Evolutionary conservation across 176 grass and related monocot species (phyloP).

Genomic region (Eremochloa ophiuroides): DNA sequence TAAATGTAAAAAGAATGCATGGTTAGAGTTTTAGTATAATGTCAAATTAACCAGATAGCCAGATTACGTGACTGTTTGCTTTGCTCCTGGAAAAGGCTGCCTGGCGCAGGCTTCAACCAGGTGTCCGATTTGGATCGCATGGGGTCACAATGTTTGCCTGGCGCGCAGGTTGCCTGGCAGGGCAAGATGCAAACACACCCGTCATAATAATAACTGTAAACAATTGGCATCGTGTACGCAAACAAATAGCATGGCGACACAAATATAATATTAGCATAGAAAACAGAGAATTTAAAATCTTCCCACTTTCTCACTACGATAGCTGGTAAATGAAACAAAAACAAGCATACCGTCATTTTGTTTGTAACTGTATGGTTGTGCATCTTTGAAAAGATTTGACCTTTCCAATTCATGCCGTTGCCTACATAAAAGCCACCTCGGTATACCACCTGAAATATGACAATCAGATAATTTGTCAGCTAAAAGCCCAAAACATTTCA

Average conservation of each 20-base stretch:
- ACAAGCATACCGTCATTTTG: conserved; percentile 63
- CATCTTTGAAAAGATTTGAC: conserved; percentile 91
- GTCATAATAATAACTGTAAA: no score
- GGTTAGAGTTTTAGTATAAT: conserved; percentile 1
- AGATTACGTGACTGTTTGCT: no score
- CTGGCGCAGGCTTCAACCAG: no score
- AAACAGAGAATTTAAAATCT: not conserved
- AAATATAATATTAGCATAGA: not conserved
- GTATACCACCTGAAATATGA: conserved; percentile 60
- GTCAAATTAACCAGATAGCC: not conserved
- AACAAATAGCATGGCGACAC: no score
- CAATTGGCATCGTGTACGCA: no score
- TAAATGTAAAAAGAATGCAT: conserved; percentile 14
- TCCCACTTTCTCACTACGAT: not conserved
- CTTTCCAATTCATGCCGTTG: conserved; percentile 91
- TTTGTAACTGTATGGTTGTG: conserved; percentile 72
- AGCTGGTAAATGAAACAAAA: not conserved
- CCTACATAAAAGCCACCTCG: conserved; percentile 84
- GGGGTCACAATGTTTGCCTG: no score
- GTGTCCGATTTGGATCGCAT: no score
- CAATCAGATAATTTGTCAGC: not conserved
- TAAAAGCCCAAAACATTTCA: conserved; percentile 17
- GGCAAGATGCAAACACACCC: no score
- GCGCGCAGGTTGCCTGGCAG: no score
- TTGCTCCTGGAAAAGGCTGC: no score